These are phyloP conservation scores for Syzygium malaccense DNA, from an alignment of 441 rosid genomes.

Conservation along the genomic window DNA sequence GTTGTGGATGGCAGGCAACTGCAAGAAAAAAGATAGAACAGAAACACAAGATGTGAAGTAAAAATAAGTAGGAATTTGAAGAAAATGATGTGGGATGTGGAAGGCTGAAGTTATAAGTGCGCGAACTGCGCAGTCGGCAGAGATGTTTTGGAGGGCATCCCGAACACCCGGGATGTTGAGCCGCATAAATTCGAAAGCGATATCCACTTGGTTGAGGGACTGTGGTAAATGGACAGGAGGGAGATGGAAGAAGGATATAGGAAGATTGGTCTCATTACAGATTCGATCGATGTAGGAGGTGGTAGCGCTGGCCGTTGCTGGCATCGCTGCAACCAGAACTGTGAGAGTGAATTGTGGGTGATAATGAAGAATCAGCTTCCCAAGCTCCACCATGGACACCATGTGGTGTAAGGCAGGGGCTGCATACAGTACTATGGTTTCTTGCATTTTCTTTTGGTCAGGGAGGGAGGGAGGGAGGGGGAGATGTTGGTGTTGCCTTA, in stretches of 20 bases:
- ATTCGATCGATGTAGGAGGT: neutral
- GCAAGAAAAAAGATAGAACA: neutral
- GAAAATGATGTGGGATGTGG: neutral
- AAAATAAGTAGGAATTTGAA: neutral
- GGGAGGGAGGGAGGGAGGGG: neutral
- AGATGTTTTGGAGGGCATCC: constrained; percentile 4
- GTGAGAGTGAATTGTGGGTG: neutral
- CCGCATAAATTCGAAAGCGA: neutral
- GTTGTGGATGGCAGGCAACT: constrained; percentile 1
- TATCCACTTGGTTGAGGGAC: neutral
- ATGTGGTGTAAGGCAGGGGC: constrained; percentile 6
- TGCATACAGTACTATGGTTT: neutral
- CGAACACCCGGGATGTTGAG: neutral
- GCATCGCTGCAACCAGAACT: neutral
- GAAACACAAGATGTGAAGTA: constrained; percentile 8
- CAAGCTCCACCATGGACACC: constrained; percentile 6
- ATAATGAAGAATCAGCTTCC: constrained; percentile 8
- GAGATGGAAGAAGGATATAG: neutral
- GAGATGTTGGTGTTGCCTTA: neutral
- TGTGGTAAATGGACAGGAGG: neutral
- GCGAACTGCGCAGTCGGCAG: neutral
- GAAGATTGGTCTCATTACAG: neutral
- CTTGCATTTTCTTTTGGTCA: neutral
- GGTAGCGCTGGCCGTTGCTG: neutral
- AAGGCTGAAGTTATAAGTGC: neutral